Conservation (phyloP, 768 basidiomycete genomes). For the Boletus pseudo-olivaceus region DNA sequence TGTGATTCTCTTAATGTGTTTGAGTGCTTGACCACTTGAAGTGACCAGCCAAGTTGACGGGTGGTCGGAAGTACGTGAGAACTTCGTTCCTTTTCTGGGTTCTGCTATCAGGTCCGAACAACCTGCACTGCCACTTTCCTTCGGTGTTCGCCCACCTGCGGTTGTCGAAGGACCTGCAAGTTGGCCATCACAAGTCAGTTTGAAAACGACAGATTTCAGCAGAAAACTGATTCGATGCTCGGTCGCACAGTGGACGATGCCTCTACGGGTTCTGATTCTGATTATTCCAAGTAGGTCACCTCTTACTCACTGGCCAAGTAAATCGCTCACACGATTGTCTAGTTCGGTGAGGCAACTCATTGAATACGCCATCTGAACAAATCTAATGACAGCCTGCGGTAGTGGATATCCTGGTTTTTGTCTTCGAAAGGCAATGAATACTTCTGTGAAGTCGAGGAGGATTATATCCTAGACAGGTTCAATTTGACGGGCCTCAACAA, state of each 20-base stretch:
- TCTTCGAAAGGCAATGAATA: conserved; percentile 99
- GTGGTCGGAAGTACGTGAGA: conserved; percentile 1
- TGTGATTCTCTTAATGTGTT: neutral
- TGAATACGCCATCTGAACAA: conserved; percentile 6
- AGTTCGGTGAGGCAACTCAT: conserved; percentile 27
- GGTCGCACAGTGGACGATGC: conserved; percentile 69
- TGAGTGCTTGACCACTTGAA: too few relatives aligned
- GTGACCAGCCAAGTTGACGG: too few relatives aligned
- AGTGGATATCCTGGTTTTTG: conserved; percentile 99
- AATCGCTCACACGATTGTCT: conserved; percentile 15
- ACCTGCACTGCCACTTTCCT: conserved; percentile 20
- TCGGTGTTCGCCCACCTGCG: neutral
- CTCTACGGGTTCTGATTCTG: conserved; percentile 92
- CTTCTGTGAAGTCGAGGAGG: conserved; percentile 99
- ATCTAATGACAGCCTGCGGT: conserved; percentile 14
- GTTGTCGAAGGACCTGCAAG: conserved; percentile 2
- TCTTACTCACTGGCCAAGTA: neutral
- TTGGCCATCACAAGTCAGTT: conserved; percentile 24
- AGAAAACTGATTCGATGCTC: conserved; percentile 32
- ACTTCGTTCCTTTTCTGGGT: conserved; percentile 10
- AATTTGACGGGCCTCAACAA: conserved; percentile 96
- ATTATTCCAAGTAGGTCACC: conserved; percentile 82
- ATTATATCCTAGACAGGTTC: conserved; percentile 97
- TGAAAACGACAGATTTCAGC: conserved; percentile 10
- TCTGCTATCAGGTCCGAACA: neutral